A percentile compares a stretch with the other conserved stretches of the same genome.
Evolutionary conservation across 768 basidiomycete genomes (phyloP).

Genomic region (Agrocybe praecox): DNA sequence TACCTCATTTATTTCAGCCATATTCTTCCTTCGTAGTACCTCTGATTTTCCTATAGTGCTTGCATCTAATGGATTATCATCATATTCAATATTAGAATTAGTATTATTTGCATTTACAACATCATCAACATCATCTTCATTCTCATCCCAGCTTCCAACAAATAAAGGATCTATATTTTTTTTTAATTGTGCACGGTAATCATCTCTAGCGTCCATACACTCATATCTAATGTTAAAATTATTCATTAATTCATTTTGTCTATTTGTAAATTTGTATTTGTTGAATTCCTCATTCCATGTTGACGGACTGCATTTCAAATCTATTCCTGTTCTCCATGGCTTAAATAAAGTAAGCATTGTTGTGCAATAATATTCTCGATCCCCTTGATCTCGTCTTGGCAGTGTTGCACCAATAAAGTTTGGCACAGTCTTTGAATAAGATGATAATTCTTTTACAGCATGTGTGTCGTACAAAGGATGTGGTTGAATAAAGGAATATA

Average conservation of each 20-base stretch:
- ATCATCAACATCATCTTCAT: neutral
- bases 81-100: too few relatives aligned
- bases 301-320: constrained; percentile 22
- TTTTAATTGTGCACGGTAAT: constrained; percentile 23
- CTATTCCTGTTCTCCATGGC: constrained; percentile 24
- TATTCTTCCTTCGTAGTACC: neutral
- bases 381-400: constrained; percentile 30
- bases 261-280: constrained; percentile 15
- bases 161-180: neutral
- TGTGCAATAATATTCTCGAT: constrained; percentile 30
- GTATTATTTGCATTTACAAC: too few relatives aligned
- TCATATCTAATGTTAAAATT: constrained; percentile 34
- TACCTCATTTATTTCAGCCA: neutral
- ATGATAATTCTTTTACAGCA: constrained; percentile 15
- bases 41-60: neutral
- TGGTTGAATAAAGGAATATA: neutral
- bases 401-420: constrained; percentile 30
- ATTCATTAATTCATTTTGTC: constrained; percentile 22
- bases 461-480: constrained; percentile 24
- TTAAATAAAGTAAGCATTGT: constrained; percentile 33
- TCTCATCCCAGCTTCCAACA: neutral
- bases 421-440: constrained; percentile 13
- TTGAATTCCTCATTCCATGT: constrained; percentile 27
- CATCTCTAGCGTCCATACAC: constrained; percentile 35
- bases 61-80: constrained; percentile 1